Conservation (phyloP, 2,329 filamentous ascomycete genomes). For the Calonectria pteridis region DNA sequence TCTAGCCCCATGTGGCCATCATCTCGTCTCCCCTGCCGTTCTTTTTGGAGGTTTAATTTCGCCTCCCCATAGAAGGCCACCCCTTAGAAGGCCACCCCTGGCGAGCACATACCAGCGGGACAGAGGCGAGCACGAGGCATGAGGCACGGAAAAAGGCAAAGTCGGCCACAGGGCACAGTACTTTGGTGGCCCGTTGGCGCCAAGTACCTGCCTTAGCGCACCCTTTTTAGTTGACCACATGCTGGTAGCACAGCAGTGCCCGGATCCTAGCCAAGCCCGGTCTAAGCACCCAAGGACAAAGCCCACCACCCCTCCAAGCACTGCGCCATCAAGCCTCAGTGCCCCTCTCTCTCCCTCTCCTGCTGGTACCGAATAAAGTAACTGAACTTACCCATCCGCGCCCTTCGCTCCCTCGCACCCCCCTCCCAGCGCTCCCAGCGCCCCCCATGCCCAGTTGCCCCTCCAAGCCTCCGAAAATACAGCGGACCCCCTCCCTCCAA, state of each 20-base stretch:
- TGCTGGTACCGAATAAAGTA: slow-evolving; percentile 1
- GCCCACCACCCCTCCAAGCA: slow-evolving; percentile 19
- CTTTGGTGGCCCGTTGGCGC: slow-evolving; percentile 5
- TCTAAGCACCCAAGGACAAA: background rate
- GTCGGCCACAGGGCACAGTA: slow-evolving; percentile 1
- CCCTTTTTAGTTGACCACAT: slow-evolving; percentile 2
- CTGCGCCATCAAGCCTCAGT: slow-evolving; percentile 15
- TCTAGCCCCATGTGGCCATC: slow-evolving; percentile 5
- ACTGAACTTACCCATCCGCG: background rate
- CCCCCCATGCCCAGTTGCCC: slow-evolving; percentile 21
- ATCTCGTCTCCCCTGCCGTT: slow-evolving; percentile 19
- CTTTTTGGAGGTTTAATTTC: slow-evolving; percentile 36
- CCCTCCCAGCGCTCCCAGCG: slow-evolving; percentile 19
- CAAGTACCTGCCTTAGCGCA: slow-evolving; percentile 43
- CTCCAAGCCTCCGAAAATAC: slow-evolving; percentile 24
- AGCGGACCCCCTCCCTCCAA: slow-evolving; percentile 32
- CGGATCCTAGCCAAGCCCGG: slow-evolving; percentile 5
- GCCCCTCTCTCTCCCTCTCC: background rate
- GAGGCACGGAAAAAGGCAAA: slow-evolving; percentile 11
- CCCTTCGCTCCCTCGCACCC: slow-evolving; percentile 17
- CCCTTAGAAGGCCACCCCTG: slow-evolving; percentile 11
- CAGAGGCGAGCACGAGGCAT: background rate
- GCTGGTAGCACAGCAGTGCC: background rate
- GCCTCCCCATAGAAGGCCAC: slow-evolving; percentile 27
- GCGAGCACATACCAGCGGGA: slow-evolving; percentile 16